These are phyloP conservation scores for Penicillium mononematosum DNA, from an alignment of 495 filamentous ascomycete genomes.

Conservation along the genomic window DNA sequence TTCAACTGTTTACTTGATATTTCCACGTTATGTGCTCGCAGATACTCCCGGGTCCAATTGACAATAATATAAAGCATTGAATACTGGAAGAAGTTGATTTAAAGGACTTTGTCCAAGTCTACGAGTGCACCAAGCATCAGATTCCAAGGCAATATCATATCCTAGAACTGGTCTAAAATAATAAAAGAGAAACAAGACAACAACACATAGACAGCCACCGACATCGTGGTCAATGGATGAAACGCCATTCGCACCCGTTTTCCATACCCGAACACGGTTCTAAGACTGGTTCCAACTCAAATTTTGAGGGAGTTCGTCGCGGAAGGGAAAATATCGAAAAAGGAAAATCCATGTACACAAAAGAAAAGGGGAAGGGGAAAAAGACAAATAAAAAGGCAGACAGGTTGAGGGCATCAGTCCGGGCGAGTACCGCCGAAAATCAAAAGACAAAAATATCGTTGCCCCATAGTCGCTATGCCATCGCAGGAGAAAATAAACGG, in stretches of 20 bases:
- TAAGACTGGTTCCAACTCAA: conserved; percentile 45
- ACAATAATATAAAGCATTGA: background rate
- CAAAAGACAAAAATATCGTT: conserved; percentile 34
- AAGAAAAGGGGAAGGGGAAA: conserved; percentile 26
- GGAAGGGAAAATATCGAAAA: conserved; percentile 42
- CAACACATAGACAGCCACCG: conserved; percentile 38
- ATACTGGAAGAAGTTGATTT: background rate
- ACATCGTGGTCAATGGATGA: conserved; percentile 39
- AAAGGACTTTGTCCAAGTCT: background rate
- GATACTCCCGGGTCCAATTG: background rate
- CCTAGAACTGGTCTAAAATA: conserved; percentile 30
- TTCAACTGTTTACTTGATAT: background rate
- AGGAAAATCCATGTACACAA: conserved; percentile 50
- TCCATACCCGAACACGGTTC: conserved; percentile 51
- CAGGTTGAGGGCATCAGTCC: conserved; percentile 25
- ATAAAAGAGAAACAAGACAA: conserved; percentile 21
- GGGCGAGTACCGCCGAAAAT: conserved; percentile 24
- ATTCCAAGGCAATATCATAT: conserved; percentile 27
- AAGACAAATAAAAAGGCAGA: conserved; percentile 17
- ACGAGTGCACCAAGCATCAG: conserved; percentile 1
- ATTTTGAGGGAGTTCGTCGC: conserved; percentile 29
- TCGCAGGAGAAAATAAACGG: conserved; percentile 36
- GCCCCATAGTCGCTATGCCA: conserved; percentile 47
- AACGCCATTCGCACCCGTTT: conserved; percentile 54
- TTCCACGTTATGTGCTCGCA: background rate